Conservation (phyloP, 2,329 filamentous ascomycete genomes). For the Dactylellina haptotyla region DNA sequence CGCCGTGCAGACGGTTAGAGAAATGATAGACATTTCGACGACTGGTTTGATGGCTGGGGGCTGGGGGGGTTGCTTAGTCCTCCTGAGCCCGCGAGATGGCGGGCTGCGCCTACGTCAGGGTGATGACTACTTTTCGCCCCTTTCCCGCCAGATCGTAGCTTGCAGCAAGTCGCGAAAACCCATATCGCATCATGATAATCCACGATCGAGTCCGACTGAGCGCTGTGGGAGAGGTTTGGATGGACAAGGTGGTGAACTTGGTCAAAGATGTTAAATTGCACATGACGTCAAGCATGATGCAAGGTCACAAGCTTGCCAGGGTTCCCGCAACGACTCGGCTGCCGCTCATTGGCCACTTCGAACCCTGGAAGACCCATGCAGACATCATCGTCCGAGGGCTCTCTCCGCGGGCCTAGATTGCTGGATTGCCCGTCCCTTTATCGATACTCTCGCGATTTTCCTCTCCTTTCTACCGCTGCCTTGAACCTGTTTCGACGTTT, state of each 20-base stretch:
- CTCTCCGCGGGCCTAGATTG: no score
- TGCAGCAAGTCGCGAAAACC: no score
- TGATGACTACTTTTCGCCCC: constrained; percentile 8
- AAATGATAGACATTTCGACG: constrained; percentile 36
- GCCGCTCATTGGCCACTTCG: no score
- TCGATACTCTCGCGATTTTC: no score
- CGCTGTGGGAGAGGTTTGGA: background rate
- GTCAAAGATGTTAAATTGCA: constrained; percentile 2
- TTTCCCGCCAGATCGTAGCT: no score
- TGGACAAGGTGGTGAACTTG: no score
- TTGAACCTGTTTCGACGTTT: no score
- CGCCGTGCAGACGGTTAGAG: constrained; percentile 13
- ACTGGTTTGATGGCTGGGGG: constrained; percentile 20
- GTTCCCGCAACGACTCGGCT: no score
- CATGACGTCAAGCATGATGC: constrained; percentile 25
- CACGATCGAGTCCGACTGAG: background rate
- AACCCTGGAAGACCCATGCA: no score
- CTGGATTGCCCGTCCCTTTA: no score
- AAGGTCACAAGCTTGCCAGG: background rate
- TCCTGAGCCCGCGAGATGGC: constrained; percentile 8
- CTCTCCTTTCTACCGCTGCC: no score
- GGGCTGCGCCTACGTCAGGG: constrained; percentile 37
- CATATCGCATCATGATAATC: background rate
- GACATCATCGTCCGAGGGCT: no score
- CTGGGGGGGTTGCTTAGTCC: constrained; percentile 20